phyloP scores from a whole-genome alignment of 768 basidiomycete species.

The Pleurotus eryngii region DNA sequence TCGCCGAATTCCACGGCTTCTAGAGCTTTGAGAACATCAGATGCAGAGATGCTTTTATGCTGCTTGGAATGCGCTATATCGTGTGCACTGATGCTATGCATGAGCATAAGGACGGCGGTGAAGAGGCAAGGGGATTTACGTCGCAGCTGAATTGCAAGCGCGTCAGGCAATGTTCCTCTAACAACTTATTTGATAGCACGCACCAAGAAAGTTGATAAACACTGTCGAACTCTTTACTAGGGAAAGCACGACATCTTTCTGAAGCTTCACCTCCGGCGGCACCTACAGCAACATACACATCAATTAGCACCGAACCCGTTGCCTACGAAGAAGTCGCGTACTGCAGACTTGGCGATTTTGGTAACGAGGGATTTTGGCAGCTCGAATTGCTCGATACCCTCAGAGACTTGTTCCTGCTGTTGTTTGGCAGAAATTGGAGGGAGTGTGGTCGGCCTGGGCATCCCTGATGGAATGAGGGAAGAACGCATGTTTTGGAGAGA shows the following conservation, averaged over 20 bases:
- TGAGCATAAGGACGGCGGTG: constrained; percentile 1
- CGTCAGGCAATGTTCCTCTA: background rate
- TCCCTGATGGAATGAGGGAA: constrained; percentile 22
- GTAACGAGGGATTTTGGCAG: constrained; percentile 81
- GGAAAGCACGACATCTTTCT: constrained; percentile 85
- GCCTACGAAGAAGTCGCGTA: constrained; percentile 24
- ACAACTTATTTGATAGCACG: constrained; percentile 22
- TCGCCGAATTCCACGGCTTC: constrained; percentile 78
- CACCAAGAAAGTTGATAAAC: constrained; percentile 92
- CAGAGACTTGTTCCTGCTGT: constrained; percentile 76
- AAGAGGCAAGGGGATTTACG: constrained; percentile 29
- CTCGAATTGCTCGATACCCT: constrained; percentile 88
- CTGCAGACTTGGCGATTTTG: constrained; percentile 81
- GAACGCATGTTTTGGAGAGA: background rate
- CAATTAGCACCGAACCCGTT: too few relatives aligned
- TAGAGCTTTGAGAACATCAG: constrained; percentile 86
- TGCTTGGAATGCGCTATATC: constrained; percentile 83
- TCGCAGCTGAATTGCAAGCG: constrained; percentile 37
- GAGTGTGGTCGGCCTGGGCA: constrained; percentile 63
- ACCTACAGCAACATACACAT: constrained; percentile 41
- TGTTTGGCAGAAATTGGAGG: constrained; percentile 65
- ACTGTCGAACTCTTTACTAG: constrained; percentile 88
- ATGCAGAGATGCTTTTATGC: constrained; percentile 85
- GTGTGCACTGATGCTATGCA: constrained; percentile 59
- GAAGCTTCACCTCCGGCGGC: constrained; percentile 80